Evolutionary conservation across 2,329 filamentous ascomycete species (phyloP).

Genomic region (Metarhizium sp.): DNA sequence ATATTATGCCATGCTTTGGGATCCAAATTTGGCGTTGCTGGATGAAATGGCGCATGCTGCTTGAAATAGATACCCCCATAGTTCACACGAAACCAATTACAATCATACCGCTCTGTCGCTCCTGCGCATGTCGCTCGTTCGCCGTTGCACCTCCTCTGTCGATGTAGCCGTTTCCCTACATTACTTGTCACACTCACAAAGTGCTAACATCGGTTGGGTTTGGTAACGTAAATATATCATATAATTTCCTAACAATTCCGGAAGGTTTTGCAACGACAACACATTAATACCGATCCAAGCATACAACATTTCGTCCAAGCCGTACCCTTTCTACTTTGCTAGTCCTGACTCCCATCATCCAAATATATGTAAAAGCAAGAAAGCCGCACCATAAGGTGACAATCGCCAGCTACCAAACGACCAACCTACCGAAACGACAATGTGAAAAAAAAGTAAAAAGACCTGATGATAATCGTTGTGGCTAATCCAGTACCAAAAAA

Average conservation of each 20-base stretch:
- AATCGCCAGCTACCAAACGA: background rate
- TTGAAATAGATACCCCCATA: slow-evolving; percentile 4
- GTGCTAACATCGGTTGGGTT: background rate
- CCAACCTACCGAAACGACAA: slow-evolving; percentile 2
- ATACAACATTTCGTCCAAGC: slow-evolving; percentile 3
- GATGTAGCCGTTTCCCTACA: background rate
- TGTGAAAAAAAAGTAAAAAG: slow-evolving; percentile 1
- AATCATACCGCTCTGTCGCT: background rate
- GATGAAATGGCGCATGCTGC: background rate
- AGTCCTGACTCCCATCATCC: slow-evolving; percentile 3
- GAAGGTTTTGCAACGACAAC: background rate
- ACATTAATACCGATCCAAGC: slow-evolving; percentile 2
- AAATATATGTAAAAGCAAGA: slow-evolving; percentile 1
- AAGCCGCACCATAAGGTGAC: background rate
- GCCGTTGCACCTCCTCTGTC: background rate
- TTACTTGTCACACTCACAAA: background rate
- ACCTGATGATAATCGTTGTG: background rate
- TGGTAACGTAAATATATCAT: background rate
- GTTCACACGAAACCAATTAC: background rate
- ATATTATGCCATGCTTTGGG: background rate
- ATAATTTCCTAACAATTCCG: background rate
- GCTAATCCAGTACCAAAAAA: background rate
- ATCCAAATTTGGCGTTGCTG: background rate
- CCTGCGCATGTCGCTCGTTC: background rate
- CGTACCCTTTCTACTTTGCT: slow-evolving; percentile 1